A percentile compares a stretch with the other conserved stretches of the same genome.
Evolutionary conservation across 2,329 filamentous ascomycete genomes (phyloP).

Genomic region (Lecanicillium sp.): DNA sequence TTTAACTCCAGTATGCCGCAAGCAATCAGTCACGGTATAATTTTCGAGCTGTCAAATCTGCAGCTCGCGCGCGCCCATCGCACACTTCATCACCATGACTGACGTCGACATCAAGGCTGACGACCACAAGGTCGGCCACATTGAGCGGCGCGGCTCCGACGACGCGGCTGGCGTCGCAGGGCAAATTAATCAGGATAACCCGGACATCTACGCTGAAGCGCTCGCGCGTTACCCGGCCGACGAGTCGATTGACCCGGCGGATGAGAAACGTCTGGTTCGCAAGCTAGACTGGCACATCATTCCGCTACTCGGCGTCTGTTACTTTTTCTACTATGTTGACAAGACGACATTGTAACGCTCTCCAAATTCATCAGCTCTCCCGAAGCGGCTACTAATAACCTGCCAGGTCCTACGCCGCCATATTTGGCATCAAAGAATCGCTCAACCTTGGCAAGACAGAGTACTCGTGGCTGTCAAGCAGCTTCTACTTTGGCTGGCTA

Average conservation of each 20-base stretch:
- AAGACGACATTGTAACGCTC: conserved; percentile 42
- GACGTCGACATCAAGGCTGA: background rate
- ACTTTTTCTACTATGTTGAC: conserved; percentile 35
- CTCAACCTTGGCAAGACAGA: conserved; percentile 50
- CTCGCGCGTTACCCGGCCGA: conserved; percentile 31
- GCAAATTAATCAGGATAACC: conserved; percentile 19
- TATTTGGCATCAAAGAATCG: conserved; percentile 57
- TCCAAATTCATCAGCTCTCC: background rate
- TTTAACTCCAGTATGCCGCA: no score
- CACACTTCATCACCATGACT: background rate
- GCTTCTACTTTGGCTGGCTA: conserved; percentile 34
- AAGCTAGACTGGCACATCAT: conserved; percentile 34
- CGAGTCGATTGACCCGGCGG: conserved; percentile 29
- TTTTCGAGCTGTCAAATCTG: no score
- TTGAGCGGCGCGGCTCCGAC: conserved; percentile 3
- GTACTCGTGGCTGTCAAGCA: conserved; percentile 41
- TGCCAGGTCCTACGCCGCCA: conserved; percentile 51
- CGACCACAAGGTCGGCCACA: background rate
- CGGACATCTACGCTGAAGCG: conserved; percentile 30
- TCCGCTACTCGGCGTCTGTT: conserved; percentile 33
- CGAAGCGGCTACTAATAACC: background rate
- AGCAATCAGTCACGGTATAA: no score
- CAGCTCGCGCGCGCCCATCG: no score
- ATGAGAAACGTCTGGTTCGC: conserved; percentile 28
- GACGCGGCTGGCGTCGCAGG: background rate